A percentile compares a stretch with the other conserved stretches of the same genome.
phyloP scores from a whole-genome alignment of 768 basidiomycete genomes.

The Mycena albidolilacea region DNA sequence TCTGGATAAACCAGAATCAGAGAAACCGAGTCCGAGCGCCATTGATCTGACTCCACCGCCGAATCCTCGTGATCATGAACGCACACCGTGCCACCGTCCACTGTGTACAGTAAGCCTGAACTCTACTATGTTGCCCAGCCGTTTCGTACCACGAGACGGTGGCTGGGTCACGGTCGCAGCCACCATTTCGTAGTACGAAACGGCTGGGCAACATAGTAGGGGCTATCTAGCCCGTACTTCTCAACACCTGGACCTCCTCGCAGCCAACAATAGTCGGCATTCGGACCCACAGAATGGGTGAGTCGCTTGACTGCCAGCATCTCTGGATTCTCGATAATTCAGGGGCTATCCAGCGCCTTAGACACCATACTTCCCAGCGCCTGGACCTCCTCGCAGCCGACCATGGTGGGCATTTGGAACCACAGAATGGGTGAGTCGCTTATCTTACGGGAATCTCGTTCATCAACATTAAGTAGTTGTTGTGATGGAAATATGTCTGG shows the following conservation, averaged over 20 bases:
- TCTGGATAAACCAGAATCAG: not conserved
- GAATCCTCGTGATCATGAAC: slow-evolving; percentile 1
- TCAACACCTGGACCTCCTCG: too few relatives aligned
- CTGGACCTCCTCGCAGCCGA: slow-evolving; percentile 77
- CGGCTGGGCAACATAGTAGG: too few relatives aligned
- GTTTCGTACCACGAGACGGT: too few relatives aligned
- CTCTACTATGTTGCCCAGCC: too few relatives aligned
- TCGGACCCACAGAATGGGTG: too few relatives aligned
- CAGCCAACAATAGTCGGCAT: too few relatives aligned
- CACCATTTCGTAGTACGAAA: too few relatives aligned
- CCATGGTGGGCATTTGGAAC: slow-evolving; percentile 76
- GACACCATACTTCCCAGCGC: slow-evolving; percentile 83
- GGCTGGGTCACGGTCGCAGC: too few relatives aligned
- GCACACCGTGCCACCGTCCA: not conserved
- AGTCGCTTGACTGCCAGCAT: slow-evolving; percentile 1
- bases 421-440: slow-evolving; percentile 65
- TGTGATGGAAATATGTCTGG: not conserved
- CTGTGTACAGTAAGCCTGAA: slow-evolving; percentile 1
- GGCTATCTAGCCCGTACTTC: too few relatives aligned
- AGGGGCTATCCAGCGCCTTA: slow-evolving; percentile 73
- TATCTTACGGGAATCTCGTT: not conserved
- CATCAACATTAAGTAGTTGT: not conserved
- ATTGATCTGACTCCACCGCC: not conserved
- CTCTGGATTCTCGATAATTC: slow-evolving; percentile 67
- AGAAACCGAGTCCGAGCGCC: slow-evolving; percentile 1